These are phyloP conservation scores for Leccinum boreale DNA, from an alignment of 768 basidiomycete genomes.

Conservation along the genomic window DNA sequence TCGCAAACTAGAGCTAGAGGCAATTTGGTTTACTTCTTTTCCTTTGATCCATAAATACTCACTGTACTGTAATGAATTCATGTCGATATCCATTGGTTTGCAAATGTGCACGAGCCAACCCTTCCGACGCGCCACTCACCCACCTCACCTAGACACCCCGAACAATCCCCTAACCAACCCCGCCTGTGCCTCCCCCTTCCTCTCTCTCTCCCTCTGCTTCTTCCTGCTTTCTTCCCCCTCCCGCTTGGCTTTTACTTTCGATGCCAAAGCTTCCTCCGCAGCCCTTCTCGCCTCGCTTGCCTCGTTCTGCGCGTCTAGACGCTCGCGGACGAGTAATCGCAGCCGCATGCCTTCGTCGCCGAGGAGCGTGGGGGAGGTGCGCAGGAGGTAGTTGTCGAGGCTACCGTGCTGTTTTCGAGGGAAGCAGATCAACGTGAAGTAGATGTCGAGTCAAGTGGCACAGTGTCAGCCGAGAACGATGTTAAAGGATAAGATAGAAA, in stretches of 20 bases:
- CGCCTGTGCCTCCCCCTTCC: slow-evolving; percentile 2
- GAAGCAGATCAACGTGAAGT: no score
- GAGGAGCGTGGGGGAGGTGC: slow-evolving; percentile 38
- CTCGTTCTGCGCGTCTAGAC: slow-evolving; percentile 19
- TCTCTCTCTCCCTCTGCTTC: slow-evolving; percentile 4
- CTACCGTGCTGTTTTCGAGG: slow-evolving; percentile 53
- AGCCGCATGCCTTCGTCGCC: slow-evolving; percentile 44
- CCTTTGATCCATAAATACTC: not conserved
- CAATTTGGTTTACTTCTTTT: not conserved
- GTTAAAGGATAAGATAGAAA: not conserved
- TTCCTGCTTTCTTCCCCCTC: slow-evolving; percentile 3
- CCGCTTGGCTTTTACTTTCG: slow-evolving; percentile 8
- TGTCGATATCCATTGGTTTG: not conserved
- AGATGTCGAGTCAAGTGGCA: not conserved
- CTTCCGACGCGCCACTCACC: no score
- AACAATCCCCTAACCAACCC: slow-evolving; percentile 19
- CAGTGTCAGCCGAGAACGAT: not conserved
- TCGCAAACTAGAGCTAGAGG: not conserved
- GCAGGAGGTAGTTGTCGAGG: slow-evolving; percentile 64
- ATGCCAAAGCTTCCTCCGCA: slow-evolving; percentile 17
- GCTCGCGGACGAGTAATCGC: slow-evolving; percentile 39
- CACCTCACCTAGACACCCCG: not conserved
- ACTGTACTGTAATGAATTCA: not conserved
- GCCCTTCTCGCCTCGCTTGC: slow-evolving; percentile 17
- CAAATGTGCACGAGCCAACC: no score